Evolutionary conservation across 805 yeast species (phyloP).

Genomic region (Wickerhamomyces strasburgensis): DNA sequence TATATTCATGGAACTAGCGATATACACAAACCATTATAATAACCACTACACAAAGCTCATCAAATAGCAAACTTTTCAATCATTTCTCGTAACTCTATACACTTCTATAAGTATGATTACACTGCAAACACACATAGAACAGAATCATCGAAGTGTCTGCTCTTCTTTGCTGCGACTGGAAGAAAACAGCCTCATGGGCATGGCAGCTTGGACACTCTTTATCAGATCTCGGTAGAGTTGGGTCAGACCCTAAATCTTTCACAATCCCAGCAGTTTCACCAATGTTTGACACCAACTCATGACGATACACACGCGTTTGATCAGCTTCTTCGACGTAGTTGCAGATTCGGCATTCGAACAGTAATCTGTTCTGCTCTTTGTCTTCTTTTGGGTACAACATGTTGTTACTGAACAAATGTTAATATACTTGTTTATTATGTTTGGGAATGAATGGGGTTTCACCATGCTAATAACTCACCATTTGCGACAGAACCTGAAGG

Average conservation of each 20-base stretch:
- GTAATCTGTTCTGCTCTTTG: slow-evolving; percentile 59
- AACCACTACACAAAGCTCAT: no score
- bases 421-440: no score
- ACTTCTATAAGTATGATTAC: slow-evolving; percentile 61
- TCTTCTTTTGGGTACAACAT: slow-evolving; percentile 98
- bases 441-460: no score
- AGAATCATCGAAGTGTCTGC: slow-evolving; percentile 94
- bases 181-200: slow-evolving; percentile 87
- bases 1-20: no score
- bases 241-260: slow-evolving; percentile 91
- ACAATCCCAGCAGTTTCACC: slow-evolving; percentile 98
- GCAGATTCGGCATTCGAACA: slow-evolving; percentile 93
- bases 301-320: slow-evolving; percentile 81
- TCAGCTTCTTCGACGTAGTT: slow-evolving; percentile 89
- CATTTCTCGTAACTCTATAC: slow-evolving; percentile 5
- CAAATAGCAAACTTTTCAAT: no score
- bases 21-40: no score
- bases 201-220: slow-evolving; percentile 89
- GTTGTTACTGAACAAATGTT: slow-evolving; percentile 66
- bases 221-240: slow-evolving; percentile 95
- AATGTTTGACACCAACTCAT: slow-evolving; percentile 85
- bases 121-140: slow-evolving; percentile 86
- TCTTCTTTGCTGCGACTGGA: slow-evolving; percentile 93
- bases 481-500: slow-evolving; percentile 93
- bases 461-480: slow-evolving; percentile 40